A percentile compares a stretch with the other conserved stretches of the same genome.
Evolutionary conservation across 2,329 filamentous ascomycete species (phyloP).

Genomic region (Karstenula rhodostoma): DNA sequence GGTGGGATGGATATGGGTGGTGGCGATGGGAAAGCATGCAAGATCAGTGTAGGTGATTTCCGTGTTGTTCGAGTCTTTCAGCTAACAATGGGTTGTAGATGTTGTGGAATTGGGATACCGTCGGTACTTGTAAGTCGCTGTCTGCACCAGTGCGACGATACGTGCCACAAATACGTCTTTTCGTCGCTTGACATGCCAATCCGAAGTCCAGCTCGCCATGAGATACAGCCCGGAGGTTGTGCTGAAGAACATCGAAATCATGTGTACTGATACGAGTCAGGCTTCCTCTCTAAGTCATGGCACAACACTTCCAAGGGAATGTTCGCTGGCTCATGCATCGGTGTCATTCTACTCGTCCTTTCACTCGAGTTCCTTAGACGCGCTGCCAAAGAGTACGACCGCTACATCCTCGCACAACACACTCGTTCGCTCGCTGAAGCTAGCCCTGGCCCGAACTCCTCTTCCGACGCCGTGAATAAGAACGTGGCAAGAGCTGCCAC

Average conservation of each 20-base stretch:
- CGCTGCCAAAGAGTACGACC: slow-evolving; percentile 76
- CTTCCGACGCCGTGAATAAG: slow-evolving; percentile 25
- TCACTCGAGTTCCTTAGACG: slow-evolving; percentile 77
- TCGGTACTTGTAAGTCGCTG: slow-evolving; percentile 64
- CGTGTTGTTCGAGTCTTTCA: background rate
- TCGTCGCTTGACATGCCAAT: background rate
- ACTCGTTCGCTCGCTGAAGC: slow-evolving; percentile 29
- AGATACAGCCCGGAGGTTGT: background rate
- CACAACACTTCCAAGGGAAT: slow-evolving; percentile 72
- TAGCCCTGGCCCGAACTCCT: slow-evolving; percentile 15
- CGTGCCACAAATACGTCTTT: background rate
- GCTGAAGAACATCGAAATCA: too few species aligned
- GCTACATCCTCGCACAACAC: slow-evolving; percentile 66
- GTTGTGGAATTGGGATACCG: slow-evolving; percentile 82
- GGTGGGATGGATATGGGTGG: slow-evolving; percentile 35
- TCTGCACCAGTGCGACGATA: too few species aligned
- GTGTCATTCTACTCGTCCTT: slow-evolving; percentile 76
- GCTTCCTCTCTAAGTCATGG: slow-evolving; percentile 76
- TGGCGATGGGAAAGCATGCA: slow-evolving; percentile 32
- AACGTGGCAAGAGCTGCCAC: slow-evolving; percentile 10
- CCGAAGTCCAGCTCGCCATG: background rate
- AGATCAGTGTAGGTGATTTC: slow-evolving; percentile 36
- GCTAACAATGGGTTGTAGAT: slow-evolving; percentile 54
- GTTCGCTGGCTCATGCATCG: slow-evolving; percentile 85
- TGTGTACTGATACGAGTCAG: slow-evolving; percentile 16